Conservation (phyloP, 306 rosid genomes). For the Psophocarpus tetragonolobus region DNA sequence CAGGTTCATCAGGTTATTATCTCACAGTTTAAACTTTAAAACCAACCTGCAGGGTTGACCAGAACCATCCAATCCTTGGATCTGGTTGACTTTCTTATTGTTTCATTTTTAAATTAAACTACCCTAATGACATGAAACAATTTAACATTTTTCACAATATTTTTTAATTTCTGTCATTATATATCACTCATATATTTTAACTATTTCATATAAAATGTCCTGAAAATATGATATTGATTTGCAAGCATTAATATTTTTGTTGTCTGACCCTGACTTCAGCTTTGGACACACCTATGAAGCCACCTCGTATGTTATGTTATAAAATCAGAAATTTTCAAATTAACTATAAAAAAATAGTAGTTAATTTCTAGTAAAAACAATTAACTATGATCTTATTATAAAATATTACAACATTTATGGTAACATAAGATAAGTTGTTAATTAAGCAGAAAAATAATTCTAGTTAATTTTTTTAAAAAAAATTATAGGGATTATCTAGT, state of each 20-base stretch:
- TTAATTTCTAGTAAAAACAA: too few relatives aligned
- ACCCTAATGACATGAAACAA: not conserved
- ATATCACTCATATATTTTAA: not conserved
- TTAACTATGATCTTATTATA: too few relatives aligned
- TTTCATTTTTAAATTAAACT: not conserved
- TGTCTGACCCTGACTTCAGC: not conserved
- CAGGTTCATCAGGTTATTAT: not conserved
- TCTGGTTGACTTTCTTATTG: slow-evolving; percentile 15
- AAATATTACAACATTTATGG: too few relatives aligned
- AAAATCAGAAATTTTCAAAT: too few relatives aligned
- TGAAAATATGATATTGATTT: not conserved
- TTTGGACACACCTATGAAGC: not conserved
- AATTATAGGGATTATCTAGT: too few relatives aligned
- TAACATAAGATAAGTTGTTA: too few relatives aligned
- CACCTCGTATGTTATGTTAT: not conserved
- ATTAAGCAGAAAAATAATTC: too few relatives aligned
- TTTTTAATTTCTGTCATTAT: not conserved
- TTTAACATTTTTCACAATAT: not conserved
- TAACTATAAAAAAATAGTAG: too few relatives aligned
- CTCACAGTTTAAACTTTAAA: not conserved
- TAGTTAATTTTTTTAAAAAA: too few relatives aligned
- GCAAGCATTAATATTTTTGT: not conserved
- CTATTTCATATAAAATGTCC: not conserved
- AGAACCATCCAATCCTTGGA: not conserved
- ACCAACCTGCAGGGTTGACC: slow-evolving; percentile 22